Conservation (phyloP, 2,329 filamentous ascomycete genomes). For the Aureobasidium uvarum region DNA sequence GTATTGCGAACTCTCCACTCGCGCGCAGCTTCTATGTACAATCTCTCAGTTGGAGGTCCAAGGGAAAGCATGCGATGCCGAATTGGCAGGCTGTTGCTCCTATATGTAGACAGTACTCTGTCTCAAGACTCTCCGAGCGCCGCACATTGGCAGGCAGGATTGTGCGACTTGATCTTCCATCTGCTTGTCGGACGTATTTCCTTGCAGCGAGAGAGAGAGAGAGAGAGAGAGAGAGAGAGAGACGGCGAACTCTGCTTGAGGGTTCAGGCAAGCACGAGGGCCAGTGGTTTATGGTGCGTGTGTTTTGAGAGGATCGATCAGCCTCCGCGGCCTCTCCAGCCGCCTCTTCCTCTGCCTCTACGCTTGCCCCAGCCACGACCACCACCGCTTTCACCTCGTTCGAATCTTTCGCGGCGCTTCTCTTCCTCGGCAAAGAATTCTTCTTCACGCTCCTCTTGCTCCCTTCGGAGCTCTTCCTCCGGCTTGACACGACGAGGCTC, state of each 20-base stretch:
- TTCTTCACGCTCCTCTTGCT: conserved; percentile 58
- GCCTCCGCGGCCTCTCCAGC: conserved; percentile 31
- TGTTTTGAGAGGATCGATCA: background rate
- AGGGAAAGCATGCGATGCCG: background rate
- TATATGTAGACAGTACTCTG: background rate
- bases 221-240: no score
- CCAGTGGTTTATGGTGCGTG: background rate
- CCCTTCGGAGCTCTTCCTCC: conserved; percentile 64
- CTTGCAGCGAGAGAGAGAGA: background rate
- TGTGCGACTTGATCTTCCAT: background rate
- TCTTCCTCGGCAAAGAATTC: conserved; percentile 55
- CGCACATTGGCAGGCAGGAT: background rate
- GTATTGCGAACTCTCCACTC: background rate
- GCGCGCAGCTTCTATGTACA: background rate
- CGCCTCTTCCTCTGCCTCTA: conserved; percentile 49
- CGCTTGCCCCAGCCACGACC: conserved; percentile 43
- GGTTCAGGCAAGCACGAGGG: background rate
- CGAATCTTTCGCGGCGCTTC: conserved; percentile 42
- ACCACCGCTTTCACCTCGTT: conserved; percentile 48
- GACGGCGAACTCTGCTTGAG: background rate
- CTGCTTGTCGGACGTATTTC: background rate
- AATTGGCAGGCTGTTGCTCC: background rate
- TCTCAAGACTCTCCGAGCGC: background rate
- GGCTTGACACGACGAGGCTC: conserved; percentile 67
- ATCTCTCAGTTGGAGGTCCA: background rate